A percentile compares a stretch with the other conserved stretches of the same genome.
phyloP scores from a whole-genome alignment of 1,139 yeast species.

The Arxiozyma telluris region DNA sequence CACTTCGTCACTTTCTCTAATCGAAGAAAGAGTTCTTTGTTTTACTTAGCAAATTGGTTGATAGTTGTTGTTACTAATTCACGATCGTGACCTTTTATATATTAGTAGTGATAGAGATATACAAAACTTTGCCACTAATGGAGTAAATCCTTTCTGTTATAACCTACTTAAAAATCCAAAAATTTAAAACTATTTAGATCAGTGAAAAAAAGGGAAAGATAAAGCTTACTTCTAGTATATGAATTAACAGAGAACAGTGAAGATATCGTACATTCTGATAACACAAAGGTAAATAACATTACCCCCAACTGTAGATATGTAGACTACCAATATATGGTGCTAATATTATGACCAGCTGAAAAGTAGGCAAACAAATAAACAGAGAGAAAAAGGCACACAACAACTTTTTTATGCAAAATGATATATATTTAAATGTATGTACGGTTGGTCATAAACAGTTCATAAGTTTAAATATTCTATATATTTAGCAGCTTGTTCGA shows the following conservation, averaged over 20 bases:
- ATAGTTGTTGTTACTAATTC: neutral
- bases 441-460: neutral
- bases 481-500: slow-evolving; percentile 81
- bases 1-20: neutral
- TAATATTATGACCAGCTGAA: no score
- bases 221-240: neutral
- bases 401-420: neutral
- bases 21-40: neutral
- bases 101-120: neutral
- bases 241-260: neutral
- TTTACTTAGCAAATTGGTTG: no score
- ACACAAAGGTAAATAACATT: neutral
- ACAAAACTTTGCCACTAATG: neutral
- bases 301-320: neutral
- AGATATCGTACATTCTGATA: neutral
- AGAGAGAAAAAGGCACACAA: no score
- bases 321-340: neutral
- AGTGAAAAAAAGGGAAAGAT: neutral
- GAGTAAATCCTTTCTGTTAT: no score
- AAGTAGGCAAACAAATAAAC: no score
- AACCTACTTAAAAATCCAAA: neutral
- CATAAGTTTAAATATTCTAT: slow-evolving; percentile 33
- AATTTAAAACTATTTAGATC: neutral
- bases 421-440: neutral
- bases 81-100: neutral